These are phyloP conservation scores for Casaregolazyma suthepensis DNA, from an alignment of 1,139 yeast species.

Conservation along the genomic window DNA sequence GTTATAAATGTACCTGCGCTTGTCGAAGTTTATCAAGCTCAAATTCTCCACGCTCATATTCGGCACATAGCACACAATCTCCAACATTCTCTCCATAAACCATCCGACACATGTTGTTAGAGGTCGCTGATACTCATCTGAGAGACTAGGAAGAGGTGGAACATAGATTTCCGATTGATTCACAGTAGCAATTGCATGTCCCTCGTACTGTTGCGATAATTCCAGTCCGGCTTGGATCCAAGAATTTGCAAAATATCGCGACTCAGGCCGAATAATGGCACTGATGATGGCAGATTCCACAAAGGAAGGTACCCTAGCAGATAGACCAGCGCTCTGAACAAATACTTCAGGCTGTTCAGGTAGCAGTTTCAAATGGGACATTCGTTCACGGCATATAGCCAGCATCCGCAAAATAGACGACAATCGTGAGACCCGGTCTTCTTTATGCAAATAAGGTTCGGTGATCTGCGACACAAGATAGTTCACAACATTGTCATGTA, in stretches of 20 bases:
- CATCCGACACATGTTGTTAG: conserved; percentile 85
- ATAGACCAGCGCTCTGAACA: conserved; percentile 24
- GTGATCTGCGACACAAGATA: conserved; percentile 62
- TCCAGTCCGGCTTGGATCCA: conserved; percentile 58
- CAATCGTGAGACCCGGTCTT: conserved; percentile 67
- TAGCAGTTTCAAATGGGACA: conserved; percentile 58
- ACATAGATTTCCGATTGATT: conserved; percentile 31
- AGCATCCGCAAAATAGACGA: conserved; percentile 60
- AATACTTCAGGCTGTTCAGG: conserved; percentile 23
- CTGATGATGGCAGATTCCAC: conserved; percentile 74
- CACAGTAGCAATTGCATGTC: conserved; percentile 8
- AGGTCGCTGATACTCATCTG: conserved; percentile 22
- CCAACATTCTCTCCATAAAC: conserved; percentile 55
- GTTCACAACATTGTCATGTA: conserved; percentile 61
- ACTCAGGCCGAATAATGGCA: conserved; percentile 75
- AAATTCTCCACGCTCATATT: conserved; percentile 57
- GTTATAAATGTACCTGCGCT: conserved; percentile 57
- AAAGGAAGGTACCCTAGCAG: conserved; percentile 72
- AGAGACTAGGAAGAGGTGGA: conserved; percentile 31
- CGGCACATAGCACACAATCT: conserved; percentile 62
- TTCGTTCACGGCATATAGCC: conserved; percentile 61
- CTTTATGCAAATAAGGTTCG: conserved; percentile 44
- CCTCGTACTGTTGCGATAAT: conserved; percentile 14
- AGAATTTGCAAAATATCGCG: conserved; percentile 57
- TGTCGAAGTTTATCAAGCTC: conserved; percentile 58